Base-by-base conservation (phyloP, 1,284 basidiomycete genomes). In the Moesziomyces antarcticus region DNA sequence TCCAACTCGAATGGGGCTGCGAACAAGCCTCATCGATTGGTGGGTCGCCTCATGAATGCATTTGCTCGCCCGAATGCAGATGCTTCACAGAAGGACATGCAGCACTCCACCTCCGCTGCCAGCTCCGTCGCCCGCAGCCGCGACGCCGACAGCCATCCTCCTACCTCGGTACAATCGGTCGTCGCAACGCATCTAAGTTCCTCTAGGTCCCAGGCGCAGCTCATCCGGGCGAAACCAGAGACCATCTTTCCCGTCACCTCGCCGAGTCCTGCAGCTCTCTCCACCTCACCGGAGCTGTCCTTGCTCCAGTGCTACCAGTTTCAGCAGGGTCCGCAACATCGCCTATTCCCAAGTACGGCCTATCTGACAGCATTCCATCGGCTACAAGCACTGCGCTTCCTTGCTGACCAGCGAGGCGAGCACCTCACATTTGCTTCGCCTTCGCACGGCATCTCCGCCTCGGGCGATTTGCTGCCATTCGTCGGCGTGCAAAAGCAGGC, bases 211-310 rank as follows among this genome's bases (percentile, higher is more conserved):
- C 35, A 37, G 16, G 35, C 16, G 14, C 33, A 44, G 25, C 66
- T 45, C 21, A 40, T 33, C 6, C 52, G 51, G 44, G 33, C 30
- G 7, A 69, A 58, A 30, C 60, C 64, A 5, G 44, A 54, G 30
- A 35, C 51, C n/a, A 37, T 50, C 24, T 74, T 74, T 30, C 72
- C 72, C 9, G 27, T 56, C 2, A 43, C 51, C 21, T 13, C 13
- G 5, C 54, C 52, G 1, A 52, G 50, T 20, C 56, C 66, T 3
- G 50, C 66, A 7, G 70, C 74, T 13, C 44, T 76, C 9, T 70
- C 70, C 18, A 56, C 74, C n/a, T 76, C 74, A 2, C 74, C 74
- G 0, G 74, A 76, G 55, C 66, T 76, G 7, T 69, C 74, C 44
- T 59, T 67, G 66, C 60, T 73, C n/a, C 42, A 50, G 3, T 67